Conservation (phyloP, 805 yeast genomes). For the Yamadazyma olivae region DNA sequence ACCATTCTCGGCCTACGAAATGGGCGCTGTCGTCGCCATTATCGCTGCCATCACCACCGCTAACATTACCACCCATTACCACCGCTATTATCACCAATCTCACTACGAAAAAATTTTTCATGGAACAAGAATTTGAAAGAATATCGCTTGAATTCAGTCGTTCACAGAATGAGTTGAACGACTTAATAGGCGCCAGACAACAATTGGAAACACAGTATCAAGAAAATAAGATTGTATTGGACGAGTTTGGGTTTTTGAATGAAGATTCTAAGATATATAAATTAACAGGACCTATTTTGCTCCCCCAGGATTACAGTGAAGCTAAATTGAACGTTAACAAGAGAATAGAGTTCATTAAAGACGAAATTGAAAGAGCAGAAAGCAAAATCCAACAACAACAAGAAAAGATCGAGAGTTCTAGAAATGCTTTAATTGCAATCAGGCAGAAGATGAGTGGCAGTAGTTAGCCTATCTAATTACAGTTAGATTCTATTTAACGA, state of each 20-base stretch:
- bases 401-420: conserved; percentile 53
- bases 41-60: no score
- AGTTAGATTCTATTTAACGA: no score
- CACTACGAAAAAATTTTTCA: no score
- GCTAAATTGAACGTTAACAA: conserved; percentile 83
- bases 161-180: conserved; percentile 46
- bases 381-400: conserved; percentile 49
- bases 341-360: conserved; percentile 81
- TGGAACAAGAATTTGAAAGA: conserved; percentile 37
- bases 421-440: conserved; percentile 51
- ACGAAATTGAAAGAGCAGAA: conserved; percentile 77
- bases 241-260: conserved; percentile 65
- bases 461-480: no score
- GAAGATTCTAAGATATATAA: conserved; percentile 80
- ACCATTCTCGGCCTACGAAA: no score
- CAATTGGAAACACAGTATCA: conserved; percentile 90
- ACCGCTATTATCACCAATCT: no score
- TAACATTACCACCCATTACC: no score
- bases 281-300: conserved; percentile 84
- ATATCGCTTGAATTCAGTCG: conserved; percentile 44
- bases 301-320: conserved; percentile 84
- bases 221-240: conserved; percentile 85
- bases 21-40: no score
- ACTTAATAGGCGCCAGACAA: conserved; percentile 70
- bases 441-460: conserved; percentile 34